These are phyloP conservation scores for Ophidiomyces ophidiicola DNA, from an alignment of 2,329 filamentous ascomycete genomes.

Conservation along the genomic window DNA sequence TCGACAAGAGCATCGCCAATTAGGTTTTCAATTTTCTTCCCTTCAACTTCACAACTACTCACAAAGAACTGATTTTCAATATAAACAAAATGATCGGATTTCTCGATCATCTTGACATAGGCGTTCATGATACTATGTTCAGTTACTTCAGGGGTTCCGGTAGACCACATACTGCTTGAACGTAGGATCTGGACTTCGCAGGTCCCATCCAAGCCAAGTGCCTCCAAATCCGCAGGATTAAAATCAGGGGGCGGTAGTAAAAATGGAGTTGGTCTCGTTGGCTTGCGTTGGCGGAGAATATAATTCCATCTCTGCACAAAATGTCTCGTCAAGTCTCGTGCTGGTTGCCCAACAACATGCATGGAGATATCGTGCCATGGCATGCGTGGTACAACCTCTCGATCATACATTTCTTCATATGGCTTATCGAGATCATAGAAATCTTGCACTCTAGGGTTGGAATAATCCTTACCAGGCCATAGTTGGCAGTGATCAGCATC, in stretches of 20 bases:
- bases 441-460: conserved; percentile 94
- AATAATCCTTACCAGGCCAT: conserved; percentile 94
- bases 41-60: conserved; percentile 67
- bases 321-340: conserved; percentile 91
- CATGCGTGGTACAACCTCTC: conserved; percentile 87
- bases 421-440: conserved; percentile 85
- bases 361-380: conserved; percentile 96
- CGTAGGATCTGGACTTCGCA: conserved; percentile 94
- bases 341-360: conserved; percentile 73
- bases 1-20: conserved; percentile 86
- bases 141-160: conserved; percentile 41
- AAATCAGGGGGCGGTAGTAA: conserved; percentile 88
- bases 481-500: conserved; percentile 86
- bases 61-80: conserved; percentile 98
- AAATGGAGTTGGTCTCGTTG: conserved; percentile 85
- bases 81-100: conserved; percentile 75
- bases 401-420: conserved; percentile 89
- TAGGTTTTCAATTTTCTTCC: conserved; percentile 76
- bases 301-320: conserved; percentile 96
- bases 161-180: conserved; percentile 60
- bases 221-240: conserved; percentile 70
- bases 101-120: conserved; percentile 71
- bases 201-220: conserved; percentile 77
- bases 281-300: conserved; percentile 79
- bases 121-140: conserved; percentile 81